Conservation (phyloP, 768 basidiomycete genomes). For the Cystofilobasidium ferigula region DNA sequence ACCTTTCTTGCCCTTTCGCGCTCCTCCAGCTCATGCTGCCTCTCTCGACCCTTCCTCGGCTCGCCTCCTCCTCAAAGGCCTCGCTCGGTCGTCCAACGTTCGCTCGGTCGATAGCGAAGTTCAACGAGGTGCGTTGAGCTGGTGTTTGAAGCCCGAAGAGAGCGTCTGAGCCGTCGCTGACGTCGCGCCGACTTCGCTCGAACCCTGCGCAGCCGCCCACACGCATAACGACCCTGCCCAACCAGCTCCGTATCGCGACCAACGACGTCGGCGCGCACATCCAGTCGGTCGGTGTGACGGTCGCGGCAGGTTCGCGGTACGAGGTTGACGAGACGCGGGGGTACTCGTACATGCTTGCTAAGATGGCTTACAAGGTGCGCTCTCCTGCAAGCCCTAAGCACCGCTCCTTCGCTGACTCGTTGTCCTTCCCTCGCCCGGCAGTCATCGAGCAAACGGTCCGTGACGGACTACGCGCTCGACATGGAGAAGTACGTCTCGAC, state of each 20-base stretch:
- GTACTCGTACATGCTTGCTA: slow-evolving; percentile 81
- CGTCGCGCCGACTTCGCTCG: neutral
- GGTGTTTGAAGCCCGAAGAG: neutral
- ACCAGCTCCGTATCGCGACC: slow-evolving; percentile 64
- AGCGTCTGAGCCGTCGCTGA: too few species aligned
- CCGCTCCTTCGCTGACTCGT: slow-evolving; percentile 4
- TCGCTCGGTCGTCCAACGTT: neutral
- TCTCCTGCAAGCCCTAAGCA: neutral
- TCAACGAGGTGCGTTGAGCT: slow-evolving; percentile 1
- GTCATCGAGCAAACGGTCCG: slow-evolving; percentile 63
- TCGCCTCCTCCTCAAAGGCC: neutral
- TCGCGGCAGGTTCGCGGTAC: slow-evolving; percentile 87
- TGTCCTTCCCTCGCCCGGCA: slow-evolving; percentile 37
- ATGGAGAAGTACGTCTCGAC: slow-evolving; percentile 35
- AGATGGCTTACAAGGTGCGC: slow-evolving; percentile 88
- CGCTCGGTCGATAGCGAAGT: neutral
- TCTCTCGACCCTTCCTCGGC: slow-evolving; percentile 5
- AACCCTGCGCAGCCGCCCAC: slow-evolving; percentile 8
- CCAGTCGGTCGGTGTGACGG: slow-evolving; percentile 79
- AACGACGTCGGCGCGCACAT: slow-evolving; percentile 87
- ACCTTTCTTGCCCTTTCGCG: neutral
- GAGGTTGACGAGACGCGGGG: slow-evolving; percentile 64
- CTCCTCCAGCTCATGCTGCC: neutral
- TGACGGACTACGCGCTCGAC: slow-evolving; percentile 57
- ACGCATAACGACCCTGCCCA: slow-evolving; percentile 25